These are phyloP conservation scores for Claviceps digitariae DNA, from an alignment of 2,329 filamentous ascomycete species.

Conservation along the genomic window DNA sequence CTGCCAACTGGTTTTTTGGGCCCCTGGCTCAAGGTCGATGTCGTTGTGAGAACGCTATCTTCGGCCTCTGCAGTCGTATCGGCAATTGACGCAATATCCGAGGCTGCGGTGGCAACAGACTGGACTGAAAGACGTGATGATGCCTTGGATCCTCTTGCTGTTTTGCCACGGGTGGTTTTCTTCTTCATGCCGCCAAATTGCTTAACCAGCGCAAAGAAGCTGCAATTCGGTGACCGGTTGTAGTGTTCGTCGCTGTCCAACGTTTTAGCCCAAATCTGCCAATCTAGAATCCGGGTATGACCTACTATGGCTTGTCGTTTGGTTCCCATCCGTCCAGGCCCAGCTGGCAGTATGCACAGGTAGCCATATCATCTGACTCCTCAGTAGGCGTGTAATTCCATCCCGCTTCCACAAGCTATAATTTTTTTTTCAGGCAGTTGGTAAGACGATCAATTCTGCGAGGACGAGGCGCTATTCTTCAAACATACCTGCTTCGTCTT, in stretches of 20 bases:
- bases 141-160: slow-evolving; percentile 49
- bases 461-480: not conserved
- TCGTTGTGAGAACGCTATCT: slow-evolving; percentile 46
- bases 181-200: slow-evolving; percentile 41
- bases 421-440: not conserved
- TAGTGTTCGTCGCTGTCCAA: slow-evolving; percentile 65
- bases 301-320: slow-evolving; percentile 75
- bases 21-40: slow-evolving; percentile 44
- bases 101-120: slow-evolving; percentile 36
- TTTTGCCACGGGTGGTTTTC: slow-evolving; percentile 39
- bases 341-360: slow-evolving; percentile 80
- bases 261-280: slow-evolving; percentile 11
- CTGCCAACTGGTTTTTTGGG: slow-evolving; percentile 39
- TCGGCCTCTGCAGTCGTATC: slow-evolving; percentile 38
- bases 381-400: slow-evolving; percentile 85
- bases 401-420: slow-evolving; percentile 75
- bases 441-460: not conserved
- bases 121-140: slow-evolving; percentile 53
- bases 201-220: slow-evolving; percentile 63
- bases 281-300: slow-evolving; percentile 4
- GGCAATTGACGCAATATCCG: slow-evolving; percentile 34
- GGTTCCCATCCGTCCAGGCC: slow-evolving; percentile 92
- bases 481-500: slow-evolving; percentile 66
- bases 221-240: slow-evolving; percentile 62
- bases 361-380: slow-evolving; percentile 78